phyloP scores from a whole-genome alignment of 2,329 filamentous ascomycete species.

The Neophaeococcomyces mojaviensis region DNA sequence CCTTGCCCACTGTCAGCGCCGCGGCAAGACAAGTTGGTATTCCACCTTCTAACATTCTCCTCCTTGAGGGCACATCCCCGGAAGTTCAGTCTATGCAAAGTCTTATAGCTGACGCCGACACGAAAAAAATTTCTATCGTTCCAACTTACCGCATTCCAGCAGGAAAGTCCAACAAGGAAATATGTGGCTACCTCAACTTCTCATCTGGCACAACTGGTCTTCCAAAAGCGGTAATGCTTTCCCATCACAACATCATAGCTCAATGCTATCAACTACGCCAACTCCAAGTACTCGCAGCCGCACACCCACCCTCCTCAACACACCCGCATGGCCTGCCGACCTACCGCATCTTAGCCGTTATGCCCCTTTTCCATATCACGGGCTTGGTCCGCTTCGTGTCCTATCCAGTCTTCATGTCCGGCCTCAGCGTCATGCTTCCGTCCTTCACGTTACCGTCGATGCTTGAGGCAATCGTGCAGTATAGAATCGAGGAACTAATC shows the following conservation, averaged over 20 bases:
- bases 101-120: conserved; percentile 19
- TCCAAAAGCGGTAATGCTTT: conserved; percentile 68
- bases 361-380: conserved; percentile 56
- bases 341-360: conserved; percentile 48
- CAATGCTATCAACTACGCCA: conserved; percentile 55
- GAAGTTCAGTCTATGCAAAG: conserved; percentile 39
- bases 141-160: conserved; percentile 42
- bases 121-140: conserved; percentile 35
- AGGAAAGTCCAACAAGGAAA: conserved; percentile 46
- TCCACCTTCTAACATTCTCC: conserved; percentile 43
- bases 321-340: conserved; percentile 25
- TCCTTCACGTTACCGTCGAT: conserved; percentile 54
- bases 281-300: conserved; percentile 26
- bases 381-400: conserved; percentile 57
- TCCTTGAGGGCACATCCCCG: conserved; percentile 46
- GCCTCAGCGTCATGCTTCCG: conserved; percentile 57
- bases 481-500: conserved; percentile 49
- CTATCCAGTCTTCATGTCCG: conserved; percentile 55
- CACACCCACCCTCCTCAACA: neutral
- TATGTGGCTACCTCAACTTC: conserved; percentile 57
- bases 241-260: conserved; percentile 49
- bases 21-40: conserved; percentile 50
- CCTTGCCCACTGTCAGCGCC: conserved; percentile 46
- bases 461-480: conserved; percentile 46
- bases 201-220: conserved; percentile 67